Percentiles rank a stretch among this genome's conserved stretches.
phyloP scores from a whole-genome alignment of 768 basidiomycete species.

The Polyporus arcularius region DNA sequence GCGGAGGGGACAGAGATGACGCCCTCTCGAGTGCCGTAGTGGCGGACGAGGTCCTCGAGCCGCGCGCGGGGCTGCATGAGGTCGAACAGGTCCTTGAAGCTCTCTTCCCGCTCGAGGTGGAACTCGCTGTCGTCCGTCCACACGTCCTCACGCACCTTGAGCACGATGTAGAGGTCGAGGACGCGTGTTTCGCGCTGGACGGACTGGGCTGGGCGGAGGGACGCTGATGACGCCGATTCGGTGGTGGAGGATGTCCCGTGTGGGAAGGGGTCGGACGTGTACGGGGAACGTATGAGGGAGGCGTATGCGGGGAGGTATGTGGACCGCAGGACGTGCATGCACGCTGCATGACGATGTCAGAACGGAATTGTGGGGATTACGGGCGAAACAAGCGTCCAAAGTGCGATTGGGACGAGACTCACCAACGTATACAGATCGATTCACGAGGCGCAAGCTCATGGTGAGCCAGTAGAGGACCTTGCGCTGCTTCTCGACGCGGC shows the following conservation, averaged over 20 bases:
- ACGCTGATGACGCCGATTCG: conserved; percentile 25
- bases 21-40: conserved; percentile 43
- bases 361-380: no score
- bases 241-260: conserved; percentile 31
- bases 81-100: conserved; percentile 79
- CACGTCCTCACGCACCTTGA: conserved; percentile 80
- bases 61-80: conserved; percentile 72
- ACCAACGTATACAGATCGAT: conserved; percentile 70
- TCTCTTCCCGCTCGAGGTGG: conserved; percentile 74
- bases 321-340: conserved; percentile 80
- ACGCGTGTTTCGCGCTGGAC: conserved; percentile 73
- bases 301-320: conserved; percentile 70
- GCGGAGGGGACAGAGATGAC: conserved; percentile 24
- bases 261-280: conserved; percentile 81
- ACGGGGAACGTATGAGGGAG: conserved; percentile 62
- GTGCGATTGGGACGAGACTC: no score
- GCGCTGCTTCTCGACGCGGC: conserved; percentile 53
- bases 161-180: conserved; percentile 77
- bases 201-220: conserved; percentile 36
- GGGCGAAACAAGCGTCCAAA: no score
- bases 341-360: conserved; percentile 43
- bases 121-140: conserved; percentile 73
- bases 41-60: conserved; percentile 70
- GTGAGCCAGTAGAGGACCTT: conserved; percentile 74
- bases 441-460: conserved; percentile 62